Base-by-base conservation (phyloP, 768 basidiomycete species). In the Tylopilus felleus region DNA sequence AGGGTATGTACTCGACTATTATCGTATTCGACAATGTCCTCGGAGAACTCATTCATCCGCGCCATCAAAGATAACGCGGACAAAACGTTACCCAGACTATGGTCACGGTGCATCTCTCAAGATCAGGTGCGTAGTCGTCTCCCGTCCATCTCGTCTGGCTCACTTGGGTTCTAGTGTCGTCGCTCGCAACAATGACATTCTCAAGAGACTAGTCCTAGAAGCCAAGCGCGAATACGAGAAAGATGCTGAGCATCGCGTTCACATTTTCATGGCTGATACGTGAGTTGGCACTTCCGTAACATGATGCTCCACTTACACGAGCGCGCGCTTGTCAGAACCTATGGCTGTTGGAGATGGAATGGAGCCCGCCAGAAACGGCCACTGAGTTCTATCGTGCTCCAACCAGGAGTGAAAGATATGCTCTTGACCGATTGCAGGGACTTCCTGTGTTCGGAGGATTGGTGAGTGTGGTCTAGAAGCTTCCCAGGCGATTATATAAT, bases 381-480 rank as follows among this genome's bases (percentile, higher is more conserved):
- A 0, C 87, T 94, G 86, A 89, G 86, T 63, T 93, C 90, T n/a
- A 93, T 94, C 56, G 90, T 93, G 14, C 78, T 93, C 12, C 90
- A 93, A 61, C 89, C 90, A 5, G 90, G 88, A 40, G 89, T 93
- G 9, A 92, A 92, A 64, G 92, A 93, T 66, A 93, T 93, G 90
- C 82, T 93, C 53, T 74, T 93, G 22, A 81, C 85, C 10, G 91
- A 94, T 69, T 92, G 90, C 76, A 89, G 81, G 63, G 90, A 91
- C 65, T 92, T 92, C 72, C 70, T 92, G 64, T 77, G 79, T 47
- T 91, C 90, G 17, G 90, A 93, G 64, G 88, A 91, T 56, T 91
- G 90, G 90, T 90, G 67, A 61, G 87, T 77, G 42, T 33, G 35
- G n/a, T 51, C 51, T 49, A 53, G 51, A 63, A 49, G 46, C 49